Conservation (phyloP, 441 rosid genomes). For the Biscutella auriculata region DNA sequence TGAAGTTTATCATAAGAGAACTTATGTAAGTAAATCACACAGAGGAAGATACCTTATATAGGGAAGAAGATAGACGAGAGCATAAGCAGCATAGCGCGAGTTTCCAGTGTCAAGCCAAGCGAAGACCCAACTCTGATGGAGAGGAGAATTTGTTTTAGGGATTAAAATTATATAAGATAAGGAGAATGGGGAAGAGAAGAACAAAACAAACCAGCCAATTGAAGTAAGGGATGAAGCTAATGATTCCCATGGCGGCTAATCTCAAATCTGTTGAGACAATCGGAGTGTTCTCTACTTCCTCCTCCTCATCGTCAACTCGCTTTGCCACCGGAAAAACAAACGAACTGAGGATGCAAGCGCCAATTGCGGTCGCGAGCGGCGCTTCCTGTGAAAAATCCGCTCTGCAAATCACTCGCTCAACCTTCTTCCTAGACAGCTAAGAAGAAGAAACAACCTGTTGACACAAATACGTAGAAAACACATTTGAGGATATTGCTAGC, state of each 20-base stretch:
- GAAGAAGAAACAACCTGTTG: not conserved
- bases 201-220: constrained; percentile 78
- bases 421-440: constrained; percentile 15
- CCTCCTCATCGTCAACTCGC: constrained; percentile 26
- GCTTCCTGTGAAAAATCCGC: constrained; percentile 64
- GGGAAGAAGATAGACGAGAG: constrained; percentile 72
- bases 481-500: not conserved
- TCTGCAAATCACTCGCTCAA: constrained; percentile 36
- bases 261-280: constrained; percentile 59
- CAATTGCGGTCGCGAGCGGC: constrained; percentile 66
- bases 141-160: not conserved
- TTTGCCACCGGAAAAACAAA: constrained; percentile 41
- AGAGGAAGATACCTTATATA: constrained; percentile 52
- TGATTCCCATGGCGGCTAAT: constrained; percentile 76
- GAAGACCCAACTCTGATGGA: constrained; percentile 84
- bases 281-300: constrained; percentile 28
- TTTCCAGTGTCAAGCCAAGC: constrained; percentile 95
- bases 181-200: not conserved
- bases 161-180: not conserved
- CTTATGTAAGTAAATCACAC: no score
- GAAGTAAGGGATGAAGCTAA: constrained; percentile 84
- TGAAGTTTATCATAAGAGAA: no score
- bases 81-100: constrained; percentile 62
- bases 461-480: not conserved
- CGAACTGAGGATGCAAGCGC: constrained; percentile 67